These are phyloP conservation scores for Monosporozyma unispora DNA, from an alignment of 805 yeast genomes.

Conservation along the genomic window DNA sequence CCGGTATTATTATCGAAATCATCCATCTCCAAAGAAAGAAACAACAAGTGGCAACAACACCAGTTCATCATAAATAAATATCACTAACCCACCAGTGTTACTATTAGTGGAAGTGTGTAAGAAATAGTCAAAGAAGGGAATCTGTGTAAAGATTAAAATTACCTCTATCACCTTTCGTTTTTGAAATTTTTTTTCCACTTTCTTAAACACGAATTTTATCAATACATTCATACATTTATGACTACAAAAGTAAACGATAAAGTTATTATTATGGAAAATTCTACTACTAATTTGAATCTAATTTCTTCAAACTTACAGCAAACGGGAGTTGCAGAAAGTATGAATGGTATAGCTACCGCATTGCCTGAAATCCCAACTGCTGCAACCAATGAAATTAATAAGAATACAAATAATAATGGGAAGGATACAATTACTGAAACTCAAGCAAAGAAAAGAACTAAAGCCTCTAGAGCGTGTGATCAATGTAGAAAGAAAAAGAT, in stretches of 20 bases:
- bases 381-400: not conserved
- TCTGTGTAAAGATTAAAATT: too few relatives aligned
- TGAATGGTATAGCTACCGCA: not conserved
- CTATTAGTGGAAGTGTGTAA: too few relatives aligned
- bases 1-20: too few relatives aligned
- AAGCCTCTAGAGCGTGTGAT: conserved; percentile 76
- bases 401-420: not conserved
- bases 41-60: too few relatives aligned
- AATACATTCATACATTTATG: not conserved
- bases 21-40: too few relatives aligned
- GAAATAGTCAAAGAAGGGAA: too few relatives aligned
- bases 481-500: conserved; percentile 68
- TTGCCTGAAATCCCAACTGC: not conserved
- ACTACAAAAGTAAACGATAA: not conserved
- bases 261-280: not conserved
- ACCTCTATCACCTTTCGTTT: not conserved
- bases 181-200: not conserved
- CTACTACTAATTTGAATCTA: not conserved
- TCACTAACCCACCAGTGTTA: too few relatives aligned
- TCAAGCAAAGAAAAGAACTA: conserved; percentile 45
- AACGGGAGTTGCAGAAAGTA: not conserved
- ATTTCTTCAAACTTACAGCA: not conserved
- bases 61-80: too few relatives aligned
- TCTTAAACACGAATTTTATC: not conserved
- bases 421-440: not conserved